phyloP scores from a whole-genome alignment of 768 basidiomycete species.

The Myochromella boudieri region DNA sequence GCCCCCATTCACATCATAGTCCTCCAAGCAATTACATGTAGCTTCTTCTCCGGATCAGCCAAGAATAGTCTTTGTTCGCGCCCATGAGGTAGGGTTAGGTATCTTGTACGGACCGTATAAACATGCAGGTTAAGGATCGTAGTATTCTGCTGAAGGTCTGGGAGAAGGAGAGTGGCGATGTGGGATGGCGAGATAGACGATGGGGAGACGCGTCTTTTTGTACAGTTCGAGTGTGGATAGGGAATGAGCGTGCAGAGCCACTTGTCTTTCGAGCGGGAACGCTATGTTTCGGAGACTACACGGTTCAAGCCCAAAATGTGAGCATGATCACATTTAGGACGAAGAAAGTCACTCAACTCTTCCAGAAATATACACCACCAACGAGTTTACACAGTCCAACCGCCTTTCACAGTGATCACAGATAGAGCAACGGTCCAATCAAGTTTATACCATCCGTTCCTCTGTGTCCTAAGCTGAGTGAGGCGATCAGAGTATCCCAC shows the following conservation, averaged over 20 bases:
- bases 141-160: conserved; percentile 14
- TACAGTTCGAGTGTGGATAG: conserved; percentile 41
- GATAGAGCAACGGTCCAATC: conserved; percentile 18
- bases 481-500: conserved; percentile 22
- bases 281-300: too few relatives aligned
- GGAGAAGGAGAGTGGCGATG: conserved; percentile 16
- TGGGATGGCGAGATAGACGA: conserved; percentile 22
- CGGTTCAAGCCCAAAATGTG: too few relatives aligned
- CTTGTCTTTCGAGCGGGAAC: too few relatives aligned
- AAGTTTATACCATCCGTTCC: conserved; percentile 24
- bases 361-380: conserved; percentile 49
- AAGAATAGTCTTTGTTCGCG: too few relatives aligned
- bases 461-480: conserved; percentile 15
- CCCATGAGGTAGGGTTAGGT: too few relatives aligned
- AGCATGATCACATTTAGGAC: not conserved
- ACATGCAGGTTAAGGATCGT: conserved; percentile 13
- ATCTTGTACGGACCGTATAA: conserved; percentile 33
- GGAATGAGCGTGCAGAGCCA: too few relatives aligned
- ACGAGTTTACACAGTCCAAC: conserved; percentile 56
- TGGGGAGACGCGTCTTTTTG: conserved; percentile 34
- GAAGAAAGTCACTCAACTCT: conserved; percentile 21
- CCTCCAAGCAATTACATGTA: too few relatives aligned
- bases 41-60: too few relatives aligned
- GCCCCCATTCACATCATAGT: too few relatives aligned
- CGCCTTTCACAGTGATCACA: conserved; percentile 16